Conservation (phyloP, 331 rosid species). For the Telfairia occidentalis region DNA sequence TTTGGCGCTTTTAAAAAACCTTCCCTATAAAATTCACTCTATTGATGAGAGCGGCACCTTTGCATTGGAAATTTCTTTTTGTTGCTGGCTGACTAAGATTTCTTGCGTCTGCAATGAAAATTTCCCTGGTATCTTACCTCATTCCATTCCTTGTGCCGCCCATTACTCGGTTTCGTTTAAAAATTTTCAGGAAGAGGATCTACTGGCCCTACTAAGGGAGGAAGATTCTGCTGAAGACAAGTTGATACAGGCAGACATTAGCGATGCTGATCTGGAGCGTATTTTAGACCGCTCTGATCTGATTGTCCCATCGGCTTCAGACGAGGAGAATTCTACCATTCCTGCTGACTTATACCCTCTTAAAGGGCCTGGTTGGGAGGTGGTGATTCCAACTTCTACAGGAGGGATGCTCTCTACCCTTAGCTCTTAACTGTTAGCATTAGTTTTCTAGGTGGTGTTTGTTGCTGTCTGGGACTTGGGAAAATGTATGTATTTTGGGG, state of each 20-base stretch:
- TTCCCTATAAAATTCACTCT: not conserved
- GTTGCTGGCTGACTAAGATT: not conserved
- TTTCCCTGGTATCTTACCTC: not conserved
- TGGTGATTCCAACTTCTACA: slow-evolving; percentile 58
- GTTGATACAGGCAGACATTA: slow-evolving; percentile 56
- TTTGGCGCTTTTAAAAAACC: not conserved
- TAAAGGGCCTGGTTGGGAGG: slow-evolving; percentile 97
- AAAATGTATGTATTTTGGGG: not conserved
- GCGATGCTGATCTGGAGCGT: slow-evolving; percentile 60
- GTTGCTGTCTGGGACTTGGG: not conserved
- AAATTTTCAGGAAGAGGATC: slow-evolving; percentile 49
- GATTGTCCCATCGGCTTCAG: not conserved
- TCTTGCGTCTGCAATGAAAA: not conserved
- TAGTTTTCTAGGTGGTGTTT: not conserved
- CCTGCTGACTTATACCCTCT: slow-evolving; percentile 25
- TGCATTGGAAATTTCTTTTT: not conserved
- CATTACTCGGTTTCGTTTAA: not conserved
- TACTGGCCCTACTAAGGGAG: slow-evolving; percentile 53
- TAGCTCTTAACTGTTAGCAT: slow-evolving; percentile 24
- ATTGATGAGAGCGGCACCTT: not conserved
- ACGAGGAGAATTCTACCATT: slow-evolving; percentile 9
- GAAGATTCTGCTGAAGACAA: slow-evolving; percentile 79
- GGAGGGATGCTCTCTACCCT: slow-evolving; percentile 90
- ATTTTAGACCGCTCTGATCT: slow-evolving; percentile 83
- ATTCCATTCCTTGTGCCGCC: not conserved